Base-by-base conservation (phyloP, 1,284 basidiomycete species). In the Cutaneotrichosporon curvatum region DNA sequence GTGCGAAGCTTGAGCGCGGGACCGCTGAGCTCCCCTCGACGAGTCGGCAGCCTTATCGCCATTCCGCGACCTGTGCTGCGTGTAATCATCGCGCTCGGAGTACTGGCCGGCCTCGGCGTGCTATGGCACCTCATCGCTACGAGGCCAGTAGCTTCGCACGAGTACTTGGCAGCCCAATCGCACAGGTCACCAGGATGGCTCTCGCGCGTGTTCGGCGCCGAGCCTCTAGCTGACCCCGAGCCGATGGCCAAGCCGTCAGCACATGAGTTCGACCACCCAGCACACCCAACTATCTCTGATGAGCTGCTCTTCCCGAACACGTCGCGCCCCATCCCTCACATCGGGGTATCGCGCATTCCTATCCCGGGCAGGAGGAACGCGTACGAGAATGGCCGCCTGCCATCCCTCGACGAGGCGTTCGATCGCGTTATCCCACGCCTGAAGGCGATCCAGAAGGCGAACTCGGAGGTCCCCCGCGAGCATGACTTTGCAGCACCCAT, bases 391-490 rank as follows among this genome's bases (percentile, higher is more conserved):
- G 50, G 40, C 4, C 58, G 56, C 2, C 43, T 67, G 22, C 65
- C 65, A 7, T 60, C 54, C 6, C 47, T 69, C 18, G 55, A 63
- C 20, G 58, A 67, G 48, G 63, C 67, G 10, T 63, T 61, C 40
- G 58, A 37, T 2, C 55, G 55, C 38, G 50, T 69, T 12, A 47
- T 59, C 42, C 67, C 67, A 2, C 43, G 53, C 15, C 36, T 69
- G 25, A 44, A 52, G 35, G 51, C 59, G 34, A 53, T 65, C 43
- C 66, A 69, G 43, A 50, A 56, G 19, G 45, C 46, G n/a, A 43
- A 43, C 19, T 54, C 50, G 4, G 21, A 33, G 0, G 54, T 69
- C 1, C 67, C 67, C 14, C 51, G 59, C 40, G 67, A 67, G 40
- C 67, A 69, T 48, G 50, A 62, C 33, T 48, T 69, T 30, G 57